phyloP scores from a whole-genome alignment of 768 basidiomycete genomes.

The Phlebiopsis gigantea region DNA sequence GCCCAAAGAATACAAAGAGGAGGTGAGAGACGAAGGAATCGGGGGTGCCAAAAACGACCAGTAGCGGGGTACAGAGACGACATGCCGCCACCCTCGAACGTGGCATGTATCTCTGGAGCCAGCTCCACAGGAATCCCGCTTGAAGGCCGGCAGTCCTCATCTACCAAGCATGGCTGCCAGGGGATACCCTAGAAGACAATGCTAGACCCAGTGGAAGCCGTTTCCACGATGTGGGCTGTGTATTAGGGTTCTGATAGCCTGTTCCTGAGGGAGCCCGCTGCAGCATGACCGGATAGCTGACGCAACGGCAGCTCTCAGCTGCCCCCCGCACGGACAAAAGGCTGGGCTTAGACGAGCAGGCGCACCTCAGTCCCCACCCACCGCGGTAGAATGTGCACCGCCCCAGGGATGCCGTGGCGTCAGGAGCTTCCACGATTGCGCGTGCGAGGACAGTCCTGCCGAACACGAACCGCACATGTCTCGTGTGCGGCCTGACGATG shows the following conservation, averaged over 20 bases:
- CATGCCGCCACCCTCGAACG: neutral
- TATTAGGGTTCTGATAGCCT: neutral
- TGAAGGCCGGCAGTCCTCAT: neutral
- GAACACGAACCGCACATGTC: neutral
- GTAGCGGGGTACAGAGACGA: neutral
- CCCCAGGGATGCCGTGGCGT: neutral
- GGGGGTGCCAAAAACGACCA: neutral
- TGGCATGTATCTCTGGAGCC: neutral
- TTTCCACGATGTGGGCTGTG: neutral
- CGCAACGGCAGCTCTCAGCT: neutral
- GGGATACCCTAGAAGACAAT: neutral
- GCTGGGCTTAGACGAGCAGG: neutral
- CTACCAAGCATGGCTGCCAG: neutral
- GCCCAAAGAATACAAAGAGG: neutral
- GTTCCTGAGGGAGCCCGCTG: neutral
- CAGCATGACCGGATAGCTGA: neutral
- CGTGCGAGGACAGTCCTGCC: neutral
- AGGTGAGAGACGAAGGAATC: neutral
- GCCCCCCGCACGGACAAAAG: neutral
- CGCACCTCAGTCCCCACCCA: neutral
- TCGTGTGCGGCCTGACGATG: neutral
- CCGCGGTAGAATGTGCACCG: neutral
- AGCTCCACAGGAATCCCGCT: neutral
- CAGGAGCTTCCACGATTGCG: neutral
- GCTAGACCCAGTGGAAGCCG: neutral